Base-by-base conservation (phyloP, 257 asterid genomes). In the Primulina eburnea region DNA sequence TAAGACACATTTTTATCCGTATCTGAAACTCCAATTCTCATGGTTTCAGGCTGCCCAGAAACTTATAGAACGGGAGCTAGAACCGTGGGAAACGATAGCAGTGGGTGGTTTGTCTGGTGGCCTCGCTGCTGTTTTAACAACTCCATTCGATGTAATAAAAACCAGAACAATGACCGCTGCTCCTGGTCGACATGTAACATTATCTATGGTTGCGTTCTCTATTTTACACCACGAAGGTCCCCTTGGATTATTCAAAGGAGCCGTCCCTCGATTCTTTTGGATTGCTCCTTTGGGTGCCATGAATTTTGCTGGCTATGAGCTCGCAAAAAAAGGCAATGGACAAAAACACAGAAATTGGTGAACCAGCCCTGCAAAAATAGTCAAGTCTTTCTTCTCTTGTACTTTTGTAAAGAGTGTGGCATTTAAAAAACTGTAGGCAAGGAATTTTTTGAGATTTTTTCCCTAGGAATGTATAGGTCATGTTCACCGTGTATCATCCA, bases 71-170 rank as follows among this genome's bases (percentile, higher is more conserved):
- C 74, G 87, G 20, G 85, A 82, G 37, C 69, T 82, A 66, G 85
- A 82, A 60, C 81, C 87, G 3, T 83, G 87, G 87, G 87, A 83
- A 68, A 83, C 85, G 50, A 74, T 83, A 63, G 77, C 81, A 0
- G 85, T 83, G 29, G 87, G 87, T 74, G 87, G 83, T 72, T 70
- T 83, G 60, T 83, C 87, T 11, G 87, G 87, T 70, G 87, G 87
- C 12, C 70, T 83, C 33, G 65, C 85, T 28, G 85, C 87, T 52
- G 83, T 83, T 35, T 68, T 77, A 69, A 82, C 87, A 2, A 83
- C 87, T 1, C 87, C 87, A 16, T 80, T 83, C 43, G 87, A 83
- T 77, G 87, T 83, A 47, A 77, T 80, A 52, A 83, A 83, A 77
- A 83, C 87, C 32, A 75, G 85, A 68, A 83, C 69, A 81, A 83